A percentile compares a stretch with the other conserved stretches of the same genome.
Evolutionary conservation across 352 stramenopile genomes (phyloP).

Genomic region (Phytophthora meadii): DNA sequence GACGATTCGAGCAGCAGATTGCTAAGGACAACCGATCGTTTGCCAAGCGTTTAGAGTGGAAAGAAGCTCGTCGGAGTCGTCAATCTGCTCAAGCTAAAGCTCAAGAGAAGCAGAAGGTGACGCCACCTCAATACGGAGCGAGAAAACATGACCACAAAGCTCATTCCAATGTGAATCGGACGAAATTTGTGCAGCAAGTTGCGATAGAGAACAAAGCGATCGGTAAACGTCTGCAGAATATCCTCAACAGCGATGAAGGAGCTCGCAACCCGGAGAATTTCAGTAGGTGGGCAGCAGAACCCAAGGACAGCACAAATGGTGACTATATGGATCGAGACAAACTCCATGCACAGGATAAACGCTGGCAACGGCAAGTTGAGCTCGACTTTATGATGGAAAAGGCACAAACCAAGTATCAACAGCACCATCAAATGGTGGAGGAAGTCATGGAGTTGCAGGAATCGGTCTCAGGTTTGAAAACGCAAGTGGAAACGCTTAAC

Average conservation of each 20-base stretch:
- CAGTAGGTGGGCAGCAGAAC: slow-evolving; percentile 29
- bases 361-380: slow-evolving; percentile 48
- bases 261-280: slow-evolving; percentile 27
- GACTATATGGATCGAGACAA: slow-evolving; percentile 61
- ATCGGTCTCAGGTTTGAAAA: slow-evolving; percentile 44
- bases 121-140: slow-evolving; percentile 47
- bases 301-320: slow-evolving; percentile 30
- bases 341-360: slow-evolving; percentile 48
- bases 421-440: slow-evolving; percentile 59
- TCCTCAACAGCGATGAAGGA: slow-evolving; percentile 30
- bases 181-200: slow-evolving; percentile 62
- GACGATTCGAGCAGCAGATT: slow-evolving; percentile 61
- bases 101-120: slow-evolving; percentile 47
- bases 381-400: slow-evolving; percentile 69
- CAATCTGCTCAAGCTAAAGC: slow-evolving; percentile 41
- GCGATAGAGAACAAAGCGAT: slow-evolving; percentile 61
- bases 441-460: slow-evolving; percentile 63
- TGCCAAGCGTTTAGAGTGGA: slow-evolving; percentile 57
- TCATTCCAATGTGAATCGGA: slow-evolving; percentile 67
- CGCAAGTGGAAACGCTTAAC: slow-evolving; percentile 47
- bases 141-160: slow-evolving; percentile 61
- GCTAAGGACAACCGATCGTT: slow-evolving; percentile 65
- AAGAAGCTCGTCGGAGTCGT: slow-evolving; percentile 38
- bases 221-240: slow-evolving; percentile 56
- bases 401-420: slow-evolving; percentile 66